A percentile compares a stretch with the other conserved stretches of the same genome.
These are phyloP conservation scores for Talaromyces stipitatus DNA, from an alignment of 495 filamentous ascomycete species.

Conservation along the genomic window DNA sequence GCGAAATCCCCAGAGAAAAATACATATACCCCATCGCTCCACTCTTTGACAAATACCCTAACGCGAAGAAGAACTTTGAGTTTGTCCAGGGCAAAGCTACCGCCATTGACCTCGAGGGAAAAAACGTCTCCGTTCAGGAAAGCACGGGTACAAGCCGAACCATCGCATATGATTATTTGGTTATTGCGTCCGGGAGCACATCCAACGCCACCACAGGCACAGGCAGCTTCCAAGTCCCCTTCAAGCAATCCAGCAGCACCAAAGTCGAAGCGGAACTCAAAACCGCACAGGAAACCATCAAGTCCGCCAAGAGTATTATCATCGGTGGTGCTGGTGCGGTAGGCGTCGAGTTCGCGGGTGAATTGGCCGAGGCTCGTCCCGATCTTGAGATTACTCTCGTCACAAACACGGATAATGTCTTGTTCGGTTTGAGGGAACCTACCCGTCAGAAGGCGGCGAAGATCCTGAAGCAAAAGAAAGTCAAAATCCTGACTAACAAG, in stretches of 20 bases:
- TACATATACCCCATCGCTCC: conserved; percentile 42
- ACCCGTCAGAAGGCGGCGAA: conserved; percentile 19
- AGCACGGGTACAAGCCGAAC: conserved; percentile 9
- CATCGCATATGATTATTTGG: conserved; percentile 44
- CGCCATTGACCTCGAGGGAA: conserved; percentile 33
- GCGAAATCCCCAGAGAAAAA: conserved; percentile 31
- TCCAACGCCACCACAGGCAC: conserved; percentile 36
- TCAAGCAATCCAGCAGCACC: conserved; percentile 40
- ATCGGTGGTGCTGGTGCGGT: conserved; percentile 62
- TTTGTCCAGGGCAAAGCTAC: conserved; percentile 49
- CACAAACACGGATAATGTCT: conserved; percentile 23
- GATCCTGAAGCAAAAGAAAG: conserved; percentile 15
- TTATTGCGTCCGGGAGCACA: conserved; percentile 43
- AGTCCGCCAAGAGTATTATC: conserved; percentile 50
- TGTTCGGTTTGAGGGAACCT: conserved; percentile 21
- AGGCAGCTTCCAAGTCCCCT: conserved; percentile 36
- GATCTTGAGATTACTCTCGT: conserved; percentile 41
- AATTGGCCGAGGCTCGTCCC: conserved; percentile 40
- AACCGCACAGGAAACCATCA: conserved; percentile 36
- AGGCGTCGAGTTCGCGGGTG: conserved; percentile 56
- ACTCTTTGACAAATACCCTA: conserved; percentile 39
- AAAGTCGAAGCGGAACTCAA: conserved; percentile 35
- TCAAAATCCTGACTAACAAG: conserved; percentile 13
- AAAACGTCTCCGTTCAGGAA: conserved; percentile 34
- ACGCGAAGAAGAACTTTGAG: conserved; percentile 32